These are phyloP conservation scores for Sphagnum contortum DNA, from an alignment of 225 moss, liverwort and hornwort genomes.

Conservation along the genomic window DNA sequence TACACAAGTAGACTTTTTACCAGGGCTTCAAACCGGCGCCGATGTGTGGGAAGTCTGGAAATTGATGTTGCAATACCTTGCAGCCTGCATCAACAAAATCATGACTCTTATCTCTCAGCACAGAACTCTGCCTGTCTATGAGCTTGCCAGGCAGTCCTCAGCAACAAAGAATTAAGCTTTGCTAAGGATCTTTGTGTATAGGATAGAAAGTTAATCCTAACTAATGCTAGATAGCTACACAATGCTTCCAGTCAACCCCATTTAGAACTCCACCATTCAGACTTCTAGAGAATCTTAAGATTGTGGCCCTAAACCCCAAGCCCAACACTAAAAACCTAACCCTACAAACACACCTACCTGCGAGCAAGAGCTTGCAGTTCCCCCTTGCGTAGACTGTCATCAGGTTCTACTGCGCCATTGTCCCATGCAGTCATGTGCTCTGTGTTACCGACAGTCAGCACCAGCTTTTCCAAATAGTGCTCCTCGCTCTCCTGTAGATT, in stretches of 20 bases:
- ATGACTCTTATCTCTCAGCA: no score
- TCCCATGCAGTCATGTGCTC: constrained; percentile 39
- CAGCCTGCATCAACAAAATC: constrained; percentile 25
- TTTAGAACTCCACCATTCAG: no score
- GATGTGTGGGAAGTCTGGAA: constrained; percentile 66
- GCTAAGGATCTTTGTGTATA: no score
- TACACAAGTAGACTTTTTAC: constrained; percentile 32
- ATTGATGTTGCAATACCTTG: constrained; percentile 57
- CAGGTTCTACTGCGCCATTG: constrained; percentile 61
- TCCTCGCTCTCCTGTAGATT: constrained; percentile 39
- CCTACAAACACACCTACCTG: constrained; percentile 19
- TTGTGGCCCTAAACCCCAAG: no score
- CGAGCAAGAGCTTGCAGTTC: constrained; percentile 65
- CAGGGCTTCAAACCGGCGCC: constrained; percentile 38
- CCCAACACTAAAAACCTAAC: no score
- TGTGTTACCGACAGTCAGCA: constrained; percentile 41
- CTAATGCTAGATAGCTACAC: no score
- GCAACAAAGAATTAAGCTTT: no score
- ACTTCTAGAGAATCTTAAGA: no score
- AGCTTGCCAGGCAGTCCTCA: no score
- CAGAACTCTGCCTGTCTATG: no score
- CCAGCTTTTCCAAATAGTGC: constrained; percentile 57
- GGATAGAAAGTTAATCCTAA: no score
- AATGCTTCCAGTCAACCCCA: no score
- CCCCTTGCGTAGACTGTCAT: constrained; percentile 48